Evolutionary conservation across 2,329 filamentous ascomycete genomes (phyloP).

Genomic region (Talaromyces piceae): DNA sequence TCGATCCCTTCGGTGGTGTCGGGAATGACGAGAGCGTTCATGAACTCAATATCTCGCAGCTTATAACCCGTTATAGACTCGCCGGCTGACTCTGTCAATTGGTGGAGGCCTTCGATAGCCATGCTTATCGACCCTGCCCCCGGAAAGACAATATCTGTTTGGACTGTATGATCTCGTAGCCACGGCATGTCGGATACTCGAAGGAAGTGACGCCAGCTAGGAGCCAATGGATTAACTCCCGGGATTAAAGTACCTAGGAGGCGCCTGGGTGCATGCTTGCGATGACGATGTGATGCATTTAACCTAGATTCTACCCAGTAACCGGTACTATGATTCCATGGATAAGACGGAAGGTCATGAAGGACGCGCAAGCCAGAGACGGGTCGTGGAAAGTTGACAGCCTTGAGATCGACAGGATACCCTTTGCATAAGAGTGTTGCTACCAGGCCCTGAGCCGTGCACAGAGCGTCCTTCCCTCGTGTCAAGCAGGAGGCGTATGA

Average conservation of each 20-base stretch:
- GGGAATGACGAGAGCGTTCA: not conserved
- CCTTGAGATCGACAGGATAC: not conserved
- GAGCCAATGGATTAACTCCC: not conserved
- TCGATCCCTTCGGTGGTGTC: not conserved
- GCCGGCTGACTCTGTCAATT: not conserved
- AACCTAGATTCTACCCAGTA: slow-evolving; percentile 16
- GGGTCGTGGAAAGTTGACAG: not conserved
- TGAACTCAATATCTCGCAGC: not conserved
- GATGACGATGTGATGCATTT: not conserved
- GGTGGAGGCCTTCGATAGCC: not conserved
- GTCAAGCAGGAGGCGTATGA: slow-evolving; percentile 24
- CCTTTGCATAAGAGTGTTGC: not conserved
- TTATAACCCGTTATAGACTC: not conserved
- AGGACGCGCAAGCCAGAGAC: not conserved
- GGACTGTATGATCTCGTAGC: not conserved
- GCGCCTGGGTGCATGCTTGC: slow-evolving; percentile 6
- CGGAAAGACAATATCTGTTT: not conserved
- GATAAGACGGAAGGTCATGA: slow-evolving; percentile 15
- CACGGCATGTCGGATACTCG: not conserved
- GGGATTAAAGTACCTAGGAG: slow-evolving; percentile 5
- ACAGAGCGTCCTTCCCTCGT: slow-evolving; percentile 28
- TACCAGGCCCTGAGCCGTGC: not conserved
- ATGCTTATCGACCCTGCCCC: not conserved
- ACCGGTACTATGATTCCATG: slow-evolving; percentile 14
- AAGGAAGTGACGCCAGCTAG: not conserved